These are phyloP conservation scores for Apiotrichum siamense DNA, from an alignment of 1,284 basidiomycete species.

Conservation along the genomic window DNA sequence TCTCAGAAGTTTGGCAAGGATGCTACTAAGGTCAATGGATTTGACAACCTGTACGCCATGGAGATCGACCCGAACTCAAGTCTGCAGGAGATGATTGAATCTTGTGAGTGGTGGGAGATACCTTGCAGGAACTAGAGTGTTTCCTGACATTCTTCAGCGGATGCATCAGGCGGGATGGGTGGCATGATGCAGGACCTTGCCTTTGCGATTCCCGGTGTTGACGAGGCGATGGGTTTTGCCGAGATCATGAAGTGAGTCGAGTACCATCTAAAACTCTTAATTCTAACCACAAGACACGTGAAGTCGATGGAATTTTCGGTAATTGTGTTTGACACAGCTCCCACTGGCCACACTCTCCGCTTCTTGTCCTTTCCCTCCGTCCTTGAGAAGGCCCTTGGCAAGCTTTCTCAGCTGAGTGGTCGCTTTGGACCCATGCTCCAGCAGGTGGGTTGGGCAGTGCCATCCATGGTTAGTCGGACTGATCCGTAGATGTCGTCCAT, in stretches of 20 bases:
- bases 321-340: slow-evolving; percentile 98
- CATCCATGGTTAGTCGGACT: background rate
- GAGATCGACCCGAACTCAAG: slow-evolving; percentile 97
- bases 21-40: slow-evolving; percentile 98
- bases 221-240: slow-evolving; percentile 99
- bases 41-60: slow-evolving; percentile 96
- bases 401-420: slow-evolving; percentile 83
- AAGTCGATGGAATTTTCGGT: slow-evolving; percentile 99
- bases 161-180: slow-evolving; percentile 85
- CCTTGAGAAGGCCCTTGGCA: slow-evolving; percentile 93
- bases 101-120: slow-evolving; percentile 57
- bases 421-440: slow-evolving; percentile 96
- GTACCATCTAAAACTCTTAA: background rate
- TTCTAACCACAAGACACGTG: slow-evolving; percentile 64
- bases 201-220: slow-evolving; percentile 97
- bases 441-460: slow-evolving; percentile 54
- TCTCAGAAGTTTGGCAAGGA: slow-evolving; percentile 99
- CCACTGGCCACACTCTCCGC: slow-evolving; percentile 94
- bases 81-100: slow-evolving; percentile 98
- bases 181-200: slow-evolving; percentile 99
- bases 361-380: slow-evolving; percentile 98
- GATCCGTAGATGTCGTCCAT: slow-evolving; percentile 74
- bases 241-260: slow-evolving; percentile 94
- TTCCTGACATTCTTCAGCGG: slow-evolving; percentile 53
- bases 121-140: background rate